Percentiles rank a stretch among this genome's conserved stretches.
phyloP scores from a whole-genome alignment of 2,329 filamentous ascomycete species.

The Hypoxylon sp. region DNA sequence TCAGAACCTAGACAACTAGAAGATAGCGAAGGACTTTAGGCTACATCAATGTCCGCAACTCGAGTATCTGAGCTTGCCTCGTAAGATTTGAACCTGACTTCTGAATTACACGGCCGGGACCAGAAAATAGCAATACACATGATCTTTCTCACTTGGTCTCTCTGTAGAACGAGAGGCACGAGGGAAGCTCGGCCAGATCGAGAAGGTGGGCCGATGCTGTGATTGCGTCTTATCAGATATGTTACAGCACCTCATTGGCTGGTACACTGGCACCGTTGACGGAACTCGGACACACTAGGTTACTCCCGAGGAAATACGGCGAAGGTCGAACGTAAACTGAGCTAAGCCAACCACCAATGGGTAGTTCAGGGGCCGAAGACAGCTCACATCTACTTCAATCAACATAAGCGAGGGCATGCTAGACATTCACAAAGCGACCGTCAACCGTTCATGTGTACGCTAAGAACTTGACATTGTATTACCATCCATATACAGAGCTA shows the following conservation, averaged over 20 bases:
- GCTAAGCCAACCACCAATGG: background rate
- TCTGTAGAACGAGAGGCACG: conserved; percentile 1
- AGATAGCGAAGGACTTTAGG: conserved; percentile 1
- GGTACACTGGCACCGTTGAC: conserved; percentile 4
- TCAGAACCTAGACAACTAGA: background rate
- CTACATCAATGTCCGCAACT: background rate
- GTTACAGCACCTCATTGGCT: conserved; percentile 17
- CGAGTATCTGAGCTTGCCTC: background rate
- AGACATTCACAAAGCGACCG: background rate
- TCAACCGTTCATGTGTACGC: conserved; percentile 23
- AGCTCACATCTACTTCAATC: no score
- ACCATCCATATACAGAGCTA: conserved; percentile 58
- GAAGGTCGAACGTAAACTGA: background rate
- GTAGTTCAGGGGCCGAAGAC: background rate
- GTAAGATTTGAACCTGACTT: conserved; percentile 8
- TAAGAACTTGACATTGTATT: conserved; percentile 47
- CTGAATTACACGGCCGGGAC: conserved; percentile 9
- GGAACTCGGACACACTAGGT: background rate
- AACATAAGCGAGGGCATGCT: no score
- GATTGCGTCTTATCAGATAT: conserved; percentile 21
- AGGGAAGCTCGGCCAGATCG: conserved; percentile 22
- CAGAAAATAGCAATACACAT: conserved; percentile 3
- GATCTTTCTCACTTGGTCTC: background rate
- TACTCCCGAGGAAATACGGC: background rate
- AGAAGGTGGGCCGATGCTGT: conserved; percentile 38